Evolutionary conservation across 2,329 filamentous ascomycete species (phyloP).

Genomic region (Aspergillus tamarii): DNA sequence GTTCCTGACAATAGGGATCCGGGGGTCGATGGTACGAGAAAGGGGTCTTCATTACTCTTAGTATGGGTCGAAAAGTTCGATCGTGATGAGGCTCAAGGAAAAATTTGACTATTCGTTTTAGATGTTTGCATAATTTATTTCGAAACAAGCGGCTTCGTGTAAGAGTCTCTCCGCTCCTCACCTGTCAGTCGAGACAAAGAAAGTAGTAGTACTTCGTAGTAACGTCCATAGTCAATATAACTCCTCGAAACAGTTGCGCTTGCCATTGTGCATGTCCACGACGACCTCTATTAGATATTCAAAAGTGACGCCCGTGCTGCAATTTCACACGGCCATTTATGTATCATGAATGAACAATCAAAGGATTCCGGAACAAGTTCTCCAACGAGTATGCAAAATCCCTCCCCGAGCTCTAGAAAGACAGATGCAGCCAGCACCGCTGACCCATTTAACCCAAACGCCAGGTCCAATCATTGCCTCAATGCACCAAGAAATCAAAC

Average conservation of each 20-base stretch:
- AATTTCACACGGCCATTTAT: not conserved
- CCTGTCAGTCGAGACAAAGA: not conserved
- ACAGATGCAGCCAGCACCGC: not conserved
- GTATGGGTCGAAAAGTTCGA: conserved; percentile 14
- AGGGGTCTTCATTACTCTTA: conserved; percentile 12
- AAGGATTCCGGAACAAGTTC: not conserved
- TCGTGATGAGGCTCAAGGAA: conserved; percentile 16
- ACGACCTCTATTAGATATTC: not conserved
- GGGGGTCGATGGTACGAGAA: conserved; percentile 6
- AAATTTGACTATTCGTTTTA: conserved; percentile 28
- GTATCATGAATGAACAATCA: not conserved
- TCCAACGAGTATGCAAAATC: not conserved
- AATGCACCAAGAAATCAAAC: not conserved
- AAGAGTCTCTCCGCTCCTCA: not conserved
- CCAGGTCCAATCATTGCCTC: not conserved
- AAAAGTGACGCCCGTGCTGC: not conserved
- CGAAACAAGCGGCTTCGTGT: conserved; percentile 17
- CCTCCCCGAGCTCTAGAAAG: not conserved
- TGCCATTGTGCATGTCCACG: no score
- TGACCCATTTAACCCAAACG: not conserved
- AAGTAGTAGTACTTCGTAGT: not conserved
- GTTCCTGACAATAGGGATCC: not conserved
- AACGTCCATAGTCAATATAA: not conserved
- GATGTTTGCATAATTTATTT: conserved; percentile 28
- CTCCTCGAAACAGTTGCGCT: no score